phyloP scores from a whole-genome alignment of 345 rosid species.

The Reutealis trisperma region DNA sequence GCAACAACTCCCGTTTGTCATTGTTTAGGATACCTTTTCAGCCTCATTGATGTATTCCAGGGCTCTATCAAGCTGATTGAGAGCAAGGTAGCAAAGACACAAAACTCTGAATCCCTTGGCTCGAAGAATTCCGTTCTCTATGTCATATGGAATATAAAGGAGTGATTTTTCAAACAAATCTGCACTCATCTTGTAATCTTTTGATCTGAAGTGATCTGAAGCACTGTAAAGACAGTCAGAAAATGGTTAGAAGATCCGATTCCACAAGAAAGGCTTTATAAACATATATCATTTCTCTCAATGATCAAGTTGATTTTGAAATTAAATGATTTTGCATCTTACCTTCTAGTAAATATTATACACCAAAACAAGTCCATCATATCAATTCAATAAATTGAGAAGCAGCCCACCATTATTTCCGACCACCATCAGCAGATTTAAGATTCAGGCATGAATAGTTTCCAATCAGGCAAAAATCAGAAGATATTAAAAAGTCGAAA shows the following conservation, averaged over 20 bases:
- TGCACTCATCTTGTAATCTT: conserved; percentile 79
- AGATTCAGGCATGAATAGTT: not conserved
- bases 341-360: not conserved
- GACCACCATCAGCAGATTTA: not conserved
- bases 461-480: not conserved
- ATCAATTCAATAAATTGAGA: not conserved
- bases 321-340: not conserved
- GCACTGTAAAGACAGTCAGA: conserved; percentile 54
- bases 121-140: conserved; percentile 66
- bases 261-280: not conserved
- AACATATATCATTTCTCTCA: not conserved
- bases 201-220: conserved; percentile 66
- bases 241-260: not conserved
- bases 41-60: conserved; percentile 84
- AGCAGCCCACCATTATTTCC: not conserved
- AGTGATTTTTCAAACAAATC: conserved; percentile 91
- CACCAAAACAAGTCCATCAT: not conserved
- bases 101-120: conserved; percentile 95
- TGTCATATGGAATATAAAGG: conserved; percentile 76
- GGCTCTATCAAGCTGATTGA: conserved; percentile 80
- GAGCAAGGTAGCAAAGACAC: conserved; percentile 89
- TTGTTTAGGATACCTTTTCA: conserved; percentile 60
- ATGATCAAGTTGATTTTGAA: not conserved
- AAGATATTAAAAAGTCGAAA: not conserved
- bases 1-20: conserved; percentile 9